These are phyloP conservation scores for Pilatotrama ljubarskyi DNA, from an alignment of 768 basidiomycete genomes.

Conservation along the genomic window DNA sequence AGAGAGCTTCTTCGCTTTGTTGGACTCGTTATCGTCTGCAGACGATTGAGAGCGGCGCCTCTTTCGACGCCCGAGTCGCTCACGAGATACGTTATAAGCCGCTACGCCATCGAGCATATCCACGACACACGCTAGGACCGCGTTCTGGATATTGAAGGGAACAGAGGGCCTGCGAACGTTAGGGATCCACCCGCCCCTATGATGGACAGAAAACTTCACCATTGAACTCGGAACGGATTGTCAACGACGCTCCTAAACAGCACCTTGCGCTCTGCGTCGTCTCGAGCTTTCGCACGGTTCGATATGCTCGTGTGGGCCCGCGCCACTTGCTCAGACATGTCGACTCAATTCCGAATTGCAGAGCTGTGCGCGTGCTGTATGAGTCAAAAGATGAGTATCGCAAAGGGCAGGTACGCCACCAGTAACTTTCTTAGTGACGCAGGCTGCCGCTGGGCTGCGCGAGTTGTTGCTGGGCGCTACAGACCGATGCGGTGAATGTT, in stretches of 20 bases:
- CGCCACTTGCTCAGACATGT: constrained; percentile 53
- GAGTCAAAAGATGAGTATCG: background rate
- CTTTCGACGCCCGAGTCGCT: constrained; percentile 37
- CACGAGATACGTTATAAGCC: constrained; percentile 40
- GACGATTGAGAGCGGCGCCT: constrained; percentile 35
- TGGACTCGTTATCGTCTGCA: background rate
- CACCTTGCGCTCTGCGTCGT: constrained; percentile 51
- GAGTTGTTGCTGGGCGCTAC: too few species aligned
- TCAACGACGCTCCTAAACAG: constrained; percentile 72
- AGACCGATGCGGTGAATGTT: too few species aligned
- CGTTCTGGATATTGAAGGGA: constrained; percentile 62
- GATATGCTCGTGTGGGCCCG: constrained; percentile 58
- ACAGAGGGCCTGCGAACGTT: constrained; percentile 37
- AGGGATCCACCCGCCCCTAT: background rate
- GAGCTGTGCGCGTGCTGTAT: background rate
- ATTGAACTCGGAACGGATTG: constrained; percentile 68
- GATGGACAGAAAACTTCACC: constrained; percentile 45
- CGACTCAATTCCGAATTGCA: background rate
- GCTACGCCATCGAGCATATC: constrained; percentile 52
- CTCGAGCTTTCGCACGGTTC: constrained; percentile 57
- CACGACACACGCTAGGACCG: constrained; percentile 51
- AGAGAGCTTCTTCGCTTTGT: background rate
- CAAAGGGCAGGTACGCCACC: background rate
- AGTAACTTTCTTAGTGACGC: background rate
- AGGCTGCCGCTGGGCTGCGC: background rate